A percentile compares a stretch with the other conserved stretches of the same genome.
phyloP scores from a whole-genome alignment of 1,284 basidiomycete genomes.

The Erythrobasidium hasegawianum region DNA sequence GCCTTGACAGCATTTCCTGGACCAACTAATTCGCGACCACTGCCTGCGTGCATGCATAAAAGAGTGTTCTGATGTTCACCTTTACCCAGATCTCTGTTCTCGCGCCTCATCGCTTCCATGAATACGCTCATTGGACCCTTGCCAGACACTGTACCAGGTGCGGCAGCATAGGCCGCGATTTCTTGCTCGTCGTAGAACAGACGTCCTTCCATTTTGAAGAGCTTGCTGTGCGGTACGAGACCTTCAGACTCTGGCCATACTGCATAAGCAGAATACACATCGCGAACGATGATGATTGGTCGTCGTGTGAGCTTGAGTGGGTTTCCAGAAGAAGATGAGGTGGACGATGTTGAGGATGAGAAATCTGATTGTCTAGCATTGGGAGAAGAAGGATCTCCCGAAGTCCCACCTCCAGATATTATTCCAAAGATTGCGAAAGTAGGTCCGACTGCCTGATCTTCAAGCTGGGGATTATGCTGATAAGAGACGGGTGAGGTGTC shows the following conservation, averaged over 20 bases:
- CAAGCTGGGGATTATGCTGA: conserved; percentile 21
- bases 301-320: conserved; percentile 23
- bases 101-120: conserved; percentile 32
- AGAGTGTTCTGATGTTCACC: conserved; percentile 41
- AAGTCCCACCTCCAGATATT: background rate
- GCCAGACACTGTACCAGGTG: background rate
- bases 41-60: conserved; percentile 44
- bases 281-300: conserved; percentile 14
- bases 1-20: conserved; percentile 73
- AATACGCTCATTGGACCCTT: conserved; percentile 17
- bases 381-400: background rate
- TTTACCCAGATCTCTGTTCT: conserved; percentile 51
- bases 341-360: background rate
- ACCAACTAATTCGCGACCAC: conserved; percentile 68
- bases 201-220: conserved; percentile 68
- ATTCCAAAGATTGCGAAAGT: conserved; percentile 31
- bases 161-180: conserved; percentile 12
- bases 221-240: conserved; percentile 74
- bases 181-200: conserved; percentile 39
- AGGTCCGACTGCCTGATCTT: conserved; percentile 20
- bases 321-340: conserved; percentile 5
- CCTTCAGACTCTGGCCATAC: conserved; percentile 95
- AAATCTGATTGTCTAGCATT: background rate
- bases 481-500: conserved; percentile 13
- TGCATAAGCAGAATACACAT: conserved; percentile 60